Evolutionary conservation across 495 filamentous ascomycete species (phyloP), one percentile per base, ranked within the genome.

Genomic region (Penicillium canariense): DNA sequence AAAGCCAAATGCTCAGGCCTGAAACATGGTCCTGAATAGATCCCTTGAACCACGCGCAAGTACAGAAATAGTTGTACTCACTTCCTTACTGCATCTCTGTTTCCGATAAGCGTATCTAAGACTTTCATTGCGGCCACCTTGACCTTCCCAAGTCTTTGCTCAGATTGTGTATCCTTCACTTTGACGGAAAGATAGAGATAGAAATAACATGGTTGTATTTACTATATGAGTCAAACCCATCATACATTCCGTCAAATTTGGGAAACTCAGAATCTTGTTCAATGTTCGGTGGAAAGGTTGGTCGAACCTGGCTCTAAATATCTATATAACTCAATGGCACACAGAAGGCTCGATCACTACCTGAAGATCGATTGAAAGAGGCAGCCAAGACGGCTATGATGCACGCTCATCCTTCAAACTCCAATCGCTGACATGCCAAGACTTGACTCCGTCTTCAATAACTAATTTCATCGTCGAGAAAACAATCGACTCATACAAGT

Each of bases 351-450:
- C 11, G 11, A 42, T 42, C 38, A 22, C 38, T 42, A 42, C 22
- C 10, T 42, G 38, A 18, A 42, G 6, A 25, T 14, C 4, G n/a
- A n/a, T n/a, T n/a, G n/a, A n/a, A n/a, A 42, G 1, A 42, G 3
- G 2, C 4, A 39, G 2, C 6, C 18, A 27, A 17, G 1, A 26
- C 22, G n/a, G 23, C 35, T 55, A 44, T 15, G 22, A 54, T 20
- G n/a, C 20, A 12, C 35, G 32, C 15, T 49, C 50, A 7, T 68
- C 64, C n/a, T 31, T 65, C n/a, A n/a, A n/a, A n/a, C n/a, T n/a
- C 87, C 86, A 90, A 39, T 81, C 71, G 28, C 69, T 67, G 60
- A 90, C 74, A 36, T 78, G 69, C 85, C 84, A 89, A 34, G 70
- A 70, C 36, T 70, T 63, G 28, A 77, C 78, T 7, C 69, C 76